These are phyloP conservation scores for Pleurotus sapidus DNA, from an alignment of 768 basidiomycete genomes.

Conservation along the genomic window DNA sequence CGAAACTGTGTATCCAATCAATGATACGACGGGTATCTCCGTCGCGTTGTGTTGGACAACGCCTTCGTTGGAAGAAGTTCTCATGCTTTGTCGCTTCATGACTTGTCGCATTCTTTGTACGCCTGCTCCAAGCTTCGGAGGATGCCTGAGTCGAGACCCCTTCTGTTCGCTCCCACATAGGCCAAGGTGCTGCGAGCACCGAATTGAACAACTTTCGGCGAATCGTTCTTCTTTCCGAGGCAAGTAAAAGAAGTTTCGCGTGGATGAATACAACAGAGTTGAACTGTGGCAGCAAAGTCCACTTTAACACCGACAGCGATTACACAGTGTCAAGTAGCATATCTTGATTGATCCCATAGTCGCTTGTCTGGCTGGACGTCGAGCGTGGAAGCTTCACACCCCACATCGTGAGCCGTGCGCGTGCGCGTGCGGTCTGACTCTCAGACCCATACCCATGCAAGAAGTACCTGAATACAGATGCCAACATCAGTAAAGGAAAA, in stretches of 20 bases:
- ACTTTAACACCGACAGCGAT: conserved; percentile 1
- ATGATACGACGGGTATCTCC: neutral
- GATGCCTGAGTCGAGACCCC: no score
- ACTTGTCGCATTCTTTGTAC: neutral
- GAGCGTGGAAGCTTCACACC: no score
- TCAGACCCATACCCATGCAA: no score
- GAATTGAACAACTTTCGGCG: neutral
- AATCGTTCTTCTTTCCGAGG: neutral
- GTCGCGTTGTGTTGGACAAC: neutral
- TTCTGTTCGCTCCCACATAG: no score
- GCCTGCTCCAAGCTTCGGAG: no score
- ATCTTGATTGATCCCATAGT: no score
- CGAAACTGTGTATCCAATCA: neutral
- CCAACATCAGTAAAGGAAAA: no score
- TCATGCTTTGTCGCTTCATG: neutral
- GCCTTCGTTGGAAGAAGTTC: neutral
- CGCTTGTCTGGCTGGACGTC: no score
- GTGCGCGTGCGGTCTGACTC: no score
- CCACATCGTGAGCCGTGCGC: no score
- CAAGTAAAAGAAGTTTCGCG: neutral
- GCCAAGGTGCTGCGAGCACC: neutral
- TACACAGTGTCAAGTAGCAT: no score
- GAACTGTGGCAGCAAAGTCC: neutral
- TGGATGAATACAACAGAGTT: neutral
- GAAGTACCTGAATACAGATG: no score